Evolutionary conservation across 2,329 filamentous ascomycete genomes (phyloP).

Genomic region (Epichloe festucae): DNA sequence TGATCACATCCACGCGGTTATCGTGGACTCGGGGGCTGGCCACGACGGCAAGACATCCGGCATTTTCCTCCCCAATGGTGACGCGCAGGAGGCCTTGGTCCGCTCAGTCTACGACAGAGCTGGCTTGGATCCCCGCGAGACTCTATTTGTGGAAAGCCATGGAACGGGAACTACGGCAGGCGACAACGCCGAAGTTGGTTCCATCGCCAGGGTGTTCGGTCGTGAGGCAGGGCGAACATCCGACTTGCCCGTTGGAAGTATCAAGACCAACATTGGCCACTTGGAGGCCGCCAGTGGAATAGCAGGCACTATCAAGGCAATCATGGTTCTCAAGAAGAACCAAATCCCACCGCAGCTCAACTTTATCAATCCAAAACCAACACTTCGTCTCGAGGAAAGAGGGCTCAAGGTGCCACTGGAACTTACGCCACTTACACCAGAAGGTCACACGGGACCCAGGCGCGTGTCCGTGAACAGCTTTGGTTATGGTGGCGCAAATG

Average conservation of each 20-base stretch:
- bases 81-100: slow-evolving; percentile 13
- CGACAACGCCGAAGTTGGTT: background rate
- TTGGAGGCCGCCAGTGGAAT: slow-evolving; percentile 14
- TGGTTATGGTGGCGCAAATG: slow-evolving; percentile 37
- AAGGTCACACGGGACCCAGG: background rate
- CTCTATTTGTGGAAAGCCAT: too few relatives aligned
- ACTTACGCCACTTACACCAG: background rate
- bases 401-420: slow-evolving; percentile 13
- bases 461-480: slow-evolving; percentile 34
- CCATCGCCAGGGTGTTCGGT: slow-evolving; percentile 14
- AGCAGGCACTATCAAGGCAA: slow-evolving; percentile 13
- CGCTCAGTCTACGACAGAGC: slow-evolving; percentile 12
- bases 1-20: slow-evolving; percentile 23
- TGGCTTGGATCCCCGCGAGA: too few relatives aligned
- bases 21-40: slow-evolving; percentile 22
- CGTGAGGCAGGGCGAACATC: slow-evolving; percentile 8
- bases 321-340: slow-evolving; percentile 8
- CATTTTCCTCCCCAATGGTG: slow-evolving; percentile 17
- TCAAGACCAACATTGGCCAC: slow-evolving; percentile 17
- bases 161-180: too few relatives aligned
- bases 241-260: slow-evolving; percentile 12
- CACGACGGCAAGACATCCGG: slow-evolving; percentile 28
- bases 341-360: slow-evolving; percentile 10
- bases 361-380: slow-evolving; percentile 9
- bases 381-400: slow-evolving; percentile 15